Evolutionary conservation across 108 stramenopile species (phyloP).

Genomic region (Cyclostephanos tholiformis): DNA sequence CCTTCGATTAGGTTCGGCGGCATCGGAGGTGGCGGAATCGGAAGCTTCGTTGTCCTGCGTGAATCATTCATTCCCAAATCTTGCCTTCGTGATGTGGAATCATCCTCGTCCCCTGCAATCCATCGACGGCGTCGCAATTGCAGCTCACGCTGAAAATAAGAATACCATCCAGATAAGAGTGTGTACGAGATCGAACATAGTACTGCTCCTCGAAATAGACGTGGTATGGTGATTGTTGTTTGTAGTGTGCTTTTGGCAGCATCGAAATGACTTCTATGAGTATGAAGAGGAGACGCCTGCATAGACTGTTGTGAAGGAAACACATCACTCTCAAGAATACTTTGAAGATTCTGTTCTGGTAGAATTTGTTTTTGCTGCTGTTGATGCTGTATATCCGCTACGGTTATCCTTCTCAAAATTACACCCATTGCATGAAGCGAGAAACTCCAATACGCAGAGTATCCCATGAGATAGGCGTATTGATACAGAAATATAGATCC

Average conservation of each 20-base stretch:
- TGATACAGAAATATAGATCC: constrained; percentile 59
- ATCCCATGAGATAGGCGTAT: constrained; percentile 73
- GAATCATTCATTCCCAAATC: constrained; percentile 6
- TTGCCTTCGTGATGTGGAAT: neutral
- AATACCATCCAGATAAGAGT: constrained; percentile 43
- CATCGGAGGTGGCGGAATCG: constrained; percentile 56
- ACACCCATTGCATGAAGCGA: constrained; percentile 56
- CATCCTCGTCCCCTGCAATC: constrained; percentile 45
- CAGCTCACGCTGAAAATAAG: constrained; percentile 37
- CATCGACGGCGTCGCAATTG: constrained; percentile 49
- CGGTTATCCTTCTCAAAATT: constrained; percentile 70
- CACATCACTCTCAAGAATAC: neutral
- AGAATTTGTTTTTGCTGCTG: constrained; percentile 22
- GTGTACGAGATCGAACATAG: constrained; percentile 41
- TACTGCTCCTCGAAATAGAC: constrained; percentile 32
- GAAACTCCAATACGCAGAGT: constrained; percentile 66
- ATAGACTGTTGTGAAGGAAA: constrained; percentile 19
- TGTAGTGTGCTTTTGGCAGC: constrained; percentile 12
- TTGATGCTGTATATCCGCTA: constrained; percentile 55
- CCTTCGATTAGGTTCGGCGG: constrained; percentile 30
- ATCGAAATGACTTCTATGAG: neutral
- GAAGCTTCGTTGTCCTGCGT: constrained; percentile 23
- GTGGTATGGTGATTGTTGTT: constrained; percentile 22
- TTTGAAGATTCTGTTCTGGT: constrained; percentile 9
- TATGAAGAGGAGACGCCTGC: constrained; percentile 4